Evolutionary conservation across 805 yeast species (phyloP).

Genomic region (Brettanomyces bruxellensis): DNA sequence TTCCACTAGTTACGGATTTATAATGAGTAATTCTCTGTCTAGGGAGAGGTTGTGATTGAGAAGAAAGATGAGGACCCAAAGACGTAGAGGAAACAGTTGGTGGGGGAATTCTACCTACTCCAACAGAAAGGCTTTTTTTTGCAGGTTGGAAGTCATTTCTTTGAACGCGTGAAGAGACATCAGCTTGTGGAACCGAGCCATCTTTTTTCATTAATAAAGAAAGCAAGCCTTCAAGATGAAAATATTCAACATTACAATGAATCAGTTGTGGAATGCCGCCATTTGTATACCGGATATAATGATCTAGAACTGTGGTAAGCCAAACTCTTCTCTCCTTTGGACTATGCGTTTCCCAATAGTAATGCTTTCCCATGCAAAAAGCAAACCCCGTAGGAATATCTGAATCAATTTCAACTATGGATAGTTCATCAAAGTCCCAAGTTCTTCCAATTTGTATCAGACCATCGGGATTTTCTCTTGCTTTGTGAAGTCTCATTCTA

Average conservation of each 20-base stretch:
- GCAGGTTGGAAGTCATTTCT: no score
- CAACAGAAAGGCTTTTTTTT: no score
- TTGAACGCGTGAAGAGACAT: no score
- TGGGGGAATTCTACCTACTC: no score
- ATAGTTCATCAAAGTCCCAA: conserved; percentile 75
- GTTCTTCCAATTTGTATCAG: conserved; percentile 85
- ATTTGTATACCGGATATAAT: conserved; percentile 45
- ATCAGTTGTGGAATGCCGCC: conserved; percentile 43
- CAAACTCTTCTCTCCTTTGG: conserved; percentile 53
- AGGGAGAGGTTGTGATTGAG: no score
- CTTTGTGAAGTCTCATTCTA: conserved; percentile 70
- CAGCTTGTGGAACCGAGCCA: not conserved
- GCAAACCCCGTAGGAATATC: conserved; percentile 48
- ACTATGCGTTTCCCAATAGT: conserved; percentile 71
- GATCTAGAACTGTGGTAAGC: conserved; percentile 40
- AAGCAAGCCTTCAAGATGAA: conserved; percentile 18
- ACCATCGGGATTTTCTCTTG: conserved; percentile 68
- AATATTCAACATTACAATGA: conserved; percentile 35
- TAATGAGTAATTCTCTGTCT: no score
- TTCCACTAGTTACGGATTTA: no score
- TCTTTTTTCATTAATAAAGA: not conserved
- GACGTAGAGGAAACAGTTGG: no score
- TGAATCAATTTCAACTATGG: conserved; percentile 43
- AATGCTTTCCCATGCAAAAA: conserved; percentile 52
- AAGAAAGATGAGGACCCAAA: no score